Percentiles rank a stretch among this genome's conserved stretches.
Conservation (phyloP, 106 monocot genomes). For the Phalaenopsis equestris region DNA sequence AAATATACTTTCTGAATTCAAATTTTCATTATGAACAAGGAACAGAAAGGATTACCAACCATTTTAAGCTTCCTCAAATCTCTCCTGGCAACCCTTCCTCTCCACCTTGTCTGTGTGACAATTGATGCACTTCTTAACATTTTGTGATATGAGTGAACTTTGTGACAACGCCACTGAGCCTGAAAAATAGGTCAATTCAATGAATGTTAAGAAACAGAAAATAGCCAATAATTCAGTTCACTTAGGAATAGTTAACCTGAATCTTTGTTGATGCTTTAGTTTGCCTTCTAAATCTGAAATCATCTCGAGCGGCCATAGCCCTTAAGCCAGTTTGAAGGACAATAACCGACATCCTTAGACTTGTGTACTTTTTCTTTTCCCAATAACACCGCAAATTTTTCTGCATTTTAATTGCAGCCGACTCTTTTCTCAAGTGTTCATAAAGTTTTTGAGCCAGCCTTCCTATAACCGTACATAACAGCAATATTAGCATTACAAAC, state of each 20-base stretch:
- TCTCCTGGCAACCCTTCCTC: slow-evolving; percentile 76
- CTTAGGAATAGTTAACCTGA: slow-evolving; percentile 42
- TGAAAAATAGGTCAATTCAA: slow-evolving; percentile 17
- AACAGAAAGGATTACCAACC: slow-evolving; percentile 32
- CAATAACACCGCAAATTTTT: slow-evolving; percentile 57
- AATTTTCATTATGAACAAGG: not conserved
- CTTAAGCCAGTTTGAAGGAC: slow-evolving; percentile 78
- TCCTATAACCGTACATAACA: slow-evolving; percentile 41
- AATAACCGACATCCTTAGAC: slow-evolving; percentile 47
- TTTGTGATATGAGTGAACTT: slow-evolving; percentile 51
- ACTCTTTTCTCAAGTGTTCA: slow-evolving; percentile 53
- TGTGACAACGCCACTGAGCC: slow-evolving; percentile 67
- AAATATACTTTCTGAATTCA: not conserved
- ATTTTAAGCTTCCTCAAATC: slow-evolving; percentile 97
- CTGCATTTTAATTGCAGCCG: slow-evolving; percentile 84
- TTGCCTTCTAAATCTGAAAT: slow-evolving; percentile 55
- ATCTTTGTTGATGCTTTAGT: slow-evolving; percentile 63
- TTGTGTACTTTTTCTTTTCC: slow-evolving; percentile 53
- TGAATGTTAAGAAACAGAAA: slow-evolving; percentile 5
- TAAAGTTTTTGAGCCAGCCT: slow-evolving; percentile 72
- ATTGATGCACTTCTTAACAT: slow-evolving; percentile 60
- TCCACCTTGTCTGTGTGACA: slow-evolving; percentile 85
- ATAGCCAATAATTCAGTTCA: not conserved
- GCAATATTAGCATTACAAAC: not conserved
- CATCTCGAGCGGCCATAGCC: slow-evolving; percentile 73